Evolutionary conservation across 2,329 filamentous ascomycete species (phyloP).

Genomic region (Aquanectria penicillioides): DNA sequence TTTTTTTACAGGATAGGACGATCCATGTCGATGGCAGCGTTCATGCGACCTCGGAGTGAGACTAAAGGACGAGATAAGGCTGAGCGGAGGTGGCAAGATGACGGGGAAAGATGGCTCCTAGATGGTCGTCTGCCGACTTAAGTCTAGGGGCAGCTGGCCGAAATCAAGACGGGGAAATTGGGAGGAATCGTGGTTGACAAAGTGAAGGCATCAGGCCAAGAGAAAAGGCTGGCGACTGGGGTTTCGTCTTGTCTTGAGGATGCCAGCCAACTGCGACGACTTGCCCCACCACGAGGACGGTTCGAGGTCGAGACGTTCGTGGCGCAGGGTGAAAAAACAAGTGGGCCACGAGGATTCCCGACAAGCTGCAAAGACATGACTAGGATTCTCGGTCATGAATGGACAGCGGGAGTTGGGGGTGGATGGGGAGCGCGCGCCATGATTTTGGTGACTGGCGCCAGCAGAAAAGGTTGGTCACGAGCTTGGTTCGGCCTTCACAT

Average conservation of each 20-base stretch:
- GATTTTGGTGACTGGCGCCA: conserved; percentile 5
- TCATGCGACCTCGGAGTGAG: conserved; percentile 14
- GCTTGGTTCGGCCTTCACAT: background rate
- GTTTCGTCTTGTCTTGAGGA: conserved; percentile 17
- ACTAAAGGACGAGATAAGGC: background rate
- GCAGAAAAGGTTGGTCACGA: background rate
- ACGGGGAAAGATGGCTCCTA: background rate
- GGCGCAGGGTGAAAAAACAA: conserved; percentile 23
- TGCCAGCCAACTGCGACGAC: conserved; percentile 21
- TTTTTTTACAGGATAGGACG: conserved; percentile 20
- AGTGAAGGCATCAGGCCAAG: conserved; percentile 16
- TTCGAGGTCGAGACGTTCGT: conserved; percentile 15
- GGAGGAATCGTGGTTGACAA: conserved; percentile 1
- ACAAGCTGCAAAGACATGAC: conserved; percentile 9
- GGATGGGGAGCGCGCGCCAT: background rate
- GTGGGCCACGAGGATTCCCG: conserved; percentile 16
- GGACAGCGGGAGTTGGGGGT: background rate
- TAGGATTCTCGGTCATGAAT: conserved; percentile 8
- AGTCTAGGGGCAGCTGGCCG: no score
- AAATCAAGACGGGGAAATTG: background rate
- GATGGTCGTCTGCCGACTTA: background rate
- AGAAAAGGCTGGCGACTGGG: conserved; percentile 14
- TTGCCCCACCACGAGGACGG: conserved; percentile 26
- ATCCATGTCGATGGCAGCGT: conserved; percentile 21
- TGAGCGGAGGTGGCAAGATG: background rate